Evolutionary conservation across 352 stramenopile genomes (phyloP).

Genomic region (Phytophthora ohioensis): DNA sequence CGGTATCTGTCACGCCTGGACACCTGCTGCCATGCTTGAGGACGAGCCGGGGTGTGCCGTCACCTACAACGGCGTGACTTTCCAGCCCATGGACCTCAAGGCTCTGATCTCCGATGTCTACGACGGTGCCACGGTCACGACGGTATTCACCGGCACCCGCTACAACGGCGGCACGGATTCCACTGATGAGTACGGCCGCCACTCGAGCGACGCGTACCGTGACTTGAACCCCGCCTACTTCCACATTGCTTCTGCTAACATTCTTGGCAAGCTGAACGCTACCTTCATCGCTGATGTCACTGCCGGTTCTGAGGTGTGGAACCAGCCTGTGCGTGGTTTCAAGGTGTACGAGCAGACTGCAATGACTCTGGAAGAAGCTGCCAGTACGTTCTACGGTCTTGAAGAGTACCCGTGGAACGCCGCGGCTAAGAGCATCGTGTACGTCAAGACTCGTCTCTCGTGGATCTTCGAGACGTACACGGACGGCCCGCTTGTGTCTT

Average conservation of each 20-base stretch:
- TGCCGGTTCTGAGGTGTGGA: slow-evolving; percentile 51
- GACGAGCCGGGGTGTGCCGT: slow-evolving; percentile 44
- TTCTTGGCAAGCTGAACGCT: slow-evolving; percentile 48
- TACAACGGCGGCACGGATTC: slow-evolving; percentile 41
- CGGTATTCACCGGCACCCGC: slow-evolving; percentile 50
- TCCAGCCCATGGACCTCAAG: slow-evolving; percentile 54
- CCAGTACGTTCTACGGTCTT: slow-evolving; percentile 45
- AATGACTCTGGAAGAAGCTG: slow-evolving; percentile 43
- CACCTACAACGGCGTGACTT: slow-evolving; percentile 47
- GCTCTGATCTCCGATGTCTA: slow-evolving; percentile 53
- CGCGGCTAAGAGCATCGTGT: slow-evolving; percentile 49
- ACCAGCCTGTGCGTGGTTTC: slow-evolving; percentile 61
- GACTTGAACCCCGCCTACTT: slow-evolving; percentile 61
- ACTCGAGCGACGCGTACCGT: slow-evolving; percentile 43
- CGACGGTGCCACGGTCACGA: slow-evolving; percentile 36
- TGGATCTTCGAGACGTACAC: slow-evolving; percentile 55
- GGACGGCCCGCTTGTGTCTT: slow-evolving; percentile 41
- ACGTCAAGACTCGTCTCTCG: slow-evolving; percentile 48
- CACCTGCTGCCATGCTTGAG: slow-evolving; percentile 45
- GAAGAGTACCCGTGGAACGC: slow-evolving; percentile 59
- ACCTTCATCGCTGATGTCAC: slow-evolving; percentile 56
- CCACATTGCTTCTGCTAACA: slow-evolving; percentile 53
- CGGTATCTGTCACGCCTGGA: slow-evolving; percentile 55
- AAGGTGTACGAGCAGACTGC: slow-evolving; percentile 42
- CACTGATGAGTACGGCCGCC: slow-evolving; percentile 52